Percentiles rank a stretch among this genome's conserved stretches.
These are phyloP conservation scores for Phlebopus sp. DNA, from an alignment of 1,284 basidiomycete genomes.

Conservation along the genomic window DNA sequence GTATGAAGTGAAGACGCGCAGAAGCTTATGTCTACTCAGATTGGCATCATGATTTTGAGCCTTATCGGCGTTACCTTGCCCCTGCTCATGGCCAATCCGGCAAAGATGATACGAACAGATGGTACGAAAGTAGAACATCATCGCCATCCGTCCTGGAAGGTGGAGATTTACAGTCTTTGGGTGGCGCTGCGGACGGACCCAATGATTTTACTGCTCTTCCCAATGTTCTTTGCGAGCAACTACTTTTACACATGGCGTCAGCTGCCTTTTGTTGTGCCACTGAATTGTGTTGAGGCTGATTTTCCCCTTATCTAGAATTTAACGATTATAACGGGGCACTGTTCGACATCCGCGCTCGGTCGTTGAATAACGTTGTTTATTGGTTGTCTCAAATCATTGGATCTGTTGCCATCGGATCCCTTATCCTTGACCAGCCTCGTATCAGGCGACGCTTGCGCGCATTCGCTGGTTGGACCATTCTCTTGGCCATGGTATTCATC, in stretches of 20 bases:
- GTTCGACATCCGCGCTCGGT: conserved; percentile 47
- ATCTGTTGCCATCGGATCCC: conserved; percentile 36
- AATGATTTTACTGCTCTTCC: conserved; percentile 56
- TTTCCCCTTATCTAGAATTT: conserved; percentile 34
- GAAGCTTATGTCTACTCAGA: conserved; percentile 37
- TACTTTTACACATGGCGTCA: conserved; percentile 60
- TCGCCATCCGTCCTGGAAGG: conserved; percentile 70
- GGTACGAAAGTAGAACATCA: conserved; percentile 62
- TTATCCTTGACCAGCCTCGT: conserved; percentile 24
- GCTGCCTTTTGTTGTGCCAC: conserved; percentile 2
- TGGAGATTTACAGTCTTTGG: conserved; percentile 50
- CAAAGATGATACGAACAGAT: conserved; percentile 67
- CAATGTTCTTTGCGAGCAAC: conserved; percentile 72
- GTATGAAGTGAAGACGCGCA: background rate
- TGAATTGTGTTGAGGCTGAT: conserved; percentile 3
- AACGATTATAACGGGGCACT: conserved; percentile 52
- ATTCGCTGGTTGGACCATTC: conserved; percentile 46
- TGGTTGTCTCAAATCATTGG: conserved; percentile 41
- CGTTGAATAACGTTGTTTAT: conserved; percentile 38
- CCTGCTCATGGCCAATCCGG: conserved; percentile 64
- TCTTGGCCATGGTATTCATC: conserved; percentile 47
- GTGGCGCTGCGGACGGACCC: conserved; percentile 56
- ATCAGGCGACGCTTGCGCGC: conserved; percentile 49
- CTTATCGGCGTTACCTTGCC: conserved; percentile 63
- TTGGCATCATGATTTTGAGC: conserved; percentile 71